Percentiles rank a stretch among this genome's conserved stretches.
Evolutionary conservation across 1,284 basidiomycete genomes (phyloP).

Genomic region (Coniophora puteana): DNA sequence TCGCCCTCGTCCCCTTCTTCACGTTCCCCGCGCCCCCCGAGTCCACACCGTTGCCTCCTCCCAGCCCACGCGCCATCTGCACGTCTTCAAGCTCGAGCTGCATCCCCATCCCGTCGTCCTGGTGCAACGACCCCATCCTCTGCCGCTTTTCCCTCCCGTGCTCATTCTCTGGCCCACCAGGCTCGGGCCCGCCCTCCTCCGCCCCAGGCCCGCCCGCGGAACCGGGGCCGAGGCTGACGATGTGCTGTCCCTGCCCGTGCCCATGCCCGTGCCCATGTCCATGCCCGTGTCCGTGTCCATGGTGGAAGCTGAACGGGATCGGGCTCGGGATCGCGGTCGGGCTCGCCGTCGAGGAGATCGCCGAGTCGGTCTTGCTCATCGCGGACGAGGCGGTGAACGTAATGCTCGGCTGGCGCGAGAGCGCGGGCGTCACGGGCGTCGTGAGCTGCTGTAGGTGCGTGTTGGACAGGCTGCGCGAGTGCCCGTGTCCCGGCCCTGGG

Average conservation of each 20-base stretch:
- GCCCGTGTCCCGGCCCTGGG: slow-evolving; percentile 10
- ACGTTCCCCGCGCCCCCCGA: background rate
- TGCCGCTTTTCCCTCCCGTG: slow-evolving; percentile 40
- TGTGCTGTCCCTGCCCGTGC: slow-evolving; percentile 16
- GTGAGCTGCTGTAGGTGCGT: slow-evolving; percentile 5
- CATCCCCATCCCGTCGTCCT: slow-evolving; percentile 18
- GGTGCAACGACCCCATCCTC: too few species aligned
- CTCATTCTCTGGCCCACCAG: slow-evolving; percentile 17
- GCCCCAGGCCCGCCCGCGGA: too few species aligned
- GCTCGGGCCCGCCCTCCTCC: too few species aligned
- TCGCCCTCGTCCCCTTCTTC: slow-evolving; percentile 33
- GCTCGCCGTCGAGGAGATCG: too few species aligned
- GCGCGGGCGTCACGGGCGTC: slow-evolving; percentile 4
- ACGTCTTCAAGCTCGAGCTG: background rate
- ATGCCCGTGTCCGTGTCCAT: too few species aligned
- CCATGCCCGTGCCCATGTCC: slow-evolving; percentile 24
- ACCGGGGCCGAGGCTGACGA: too few species aligned
- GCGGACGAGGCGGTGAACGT: too few species aligned
- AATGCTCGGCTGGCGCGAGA: slow-evolving; percentile 21
- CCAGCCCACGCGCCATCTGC: slow-evolving; percentile 16
- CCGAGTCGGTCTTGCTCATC: too few species aligned
- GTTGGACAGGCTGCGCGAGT: slow-evolving; percentile 9
- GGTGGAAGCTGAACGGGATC: too few species aligned
- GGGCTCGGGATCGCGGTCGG: too few species aligned
- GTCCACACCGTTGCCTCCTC: slow-evolving; percentile 21